phyloP scores from a whole-genome alignment of 257 asterid species.

The Ajuga chamaepitys region DNA sequence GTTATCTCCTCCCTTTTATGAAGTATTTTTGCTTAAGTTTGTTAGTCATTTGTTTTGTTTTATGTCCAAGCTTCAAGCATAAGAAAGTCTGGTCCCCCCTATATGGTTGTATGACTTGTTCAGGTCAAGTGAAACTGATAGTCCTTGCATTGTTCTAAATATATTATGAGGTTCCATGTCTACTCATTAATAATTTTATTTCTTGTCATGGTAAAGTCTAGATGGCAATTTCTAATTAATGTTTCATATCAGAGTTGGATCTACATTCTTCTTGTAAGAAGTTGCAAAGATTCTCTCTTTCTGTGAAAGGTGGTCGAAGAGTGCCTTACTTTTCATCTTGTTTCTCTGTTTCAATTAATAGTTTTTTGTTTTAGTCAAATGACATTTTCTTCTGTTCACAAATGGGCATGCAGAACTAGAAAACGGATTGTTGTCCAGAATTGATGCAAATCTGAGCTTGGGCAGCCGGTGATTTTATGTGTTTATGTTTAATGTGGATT shows the following conservation, averaged over 20 bases:
- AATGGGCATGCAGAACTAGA: too few species aligned
- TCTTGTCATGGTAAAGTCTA: slow-evolving; percentile 1
- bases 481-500: too few species aligned
- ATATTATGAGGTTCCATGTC: background rate
- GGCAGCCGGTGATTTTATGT: too few species aligned
- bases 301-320: slow-evolving; percentile 2
- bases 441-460: too few species aligned
- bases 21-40: too few species aligned
- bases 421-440: too few species aligned
- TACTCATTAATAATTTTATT: background rate
- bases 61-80: background rate
- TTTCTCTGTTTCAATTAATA: too few species aligned
- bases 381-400: slow-evolving; percentile 1
- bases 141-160: background rate
- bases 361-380: slow-evolving; percentile 1
- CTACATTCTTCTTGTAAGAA: background rate
- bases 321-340: slow-evolving; percentile 2
- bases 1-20: too few species aligned
- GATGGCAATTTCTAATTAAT: background rate
- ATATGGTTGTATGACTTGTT: background rate
- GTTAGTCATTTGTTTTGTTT: too few species aligned
- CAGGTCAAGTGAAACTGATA: background rate
- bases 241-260: slow-evolving; percentile 5
- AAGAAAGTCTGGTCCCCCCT: background rate
- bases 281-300: background rate